Percentiles rank a stretch among this genome's conserved stretches.
These are phyloP conservation scores for Fraxinus sp. DNA, from an alignment of 305 asterid genomes.

Conservation along the genomic window DNA sequence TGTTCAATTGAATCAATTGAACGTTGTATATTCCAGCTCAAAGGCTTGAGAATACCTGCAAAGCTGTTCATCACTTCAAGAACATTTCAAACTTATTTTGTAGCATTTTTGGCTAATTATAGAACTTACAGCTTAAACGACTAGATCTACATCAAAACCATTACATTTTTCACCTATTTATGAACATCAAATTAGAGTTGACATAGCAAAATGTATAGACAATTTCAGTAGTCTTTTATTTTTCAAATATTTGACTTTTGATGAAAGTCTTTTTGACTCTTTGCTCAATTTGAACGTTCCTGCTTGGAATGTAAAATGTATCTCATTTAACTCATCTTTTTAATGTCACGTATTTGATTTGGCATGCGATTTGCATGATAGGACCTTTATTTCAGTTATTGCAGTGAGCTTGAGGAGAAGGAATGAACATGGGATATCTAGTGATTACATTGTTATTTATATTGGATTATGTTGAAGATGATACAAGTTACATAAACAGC, in stretches of 20 bases:
- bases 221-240: neutral
- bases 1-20: neutral
- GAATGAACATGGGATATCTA: neutral
- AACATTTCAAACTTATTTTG: neutral
- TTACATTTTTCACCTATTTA: neutral
- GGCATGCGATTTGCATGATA: neutral
- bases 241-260: neutral
- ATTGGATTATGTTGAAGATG: neutral
- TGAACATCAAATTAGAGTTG: neutral
- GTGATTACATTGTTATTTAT: neutral
- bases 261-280: neutral
- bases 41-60: neutral
- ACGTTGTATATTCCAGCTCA: neutral
- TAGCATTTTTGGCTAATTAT: neutral
- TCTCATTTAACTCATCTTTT: neutral
- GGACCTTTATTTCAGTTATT: neutral
- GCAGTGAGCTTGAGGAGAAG: neutral
- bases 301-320: neutral
- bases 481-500: neutral
- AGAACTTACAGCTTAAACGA: neutral
- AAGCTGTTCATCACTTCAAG: neutral
- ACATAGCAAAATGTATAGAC: neutral
- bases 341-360: neutral
- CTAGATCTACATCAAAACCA: neutral
- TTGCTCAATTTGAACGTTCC: neutral